Evolutionary conservation across 2,329 filamentous ascomycete species (phyloP).

Genomic region (Eutypa lata): DNA sequence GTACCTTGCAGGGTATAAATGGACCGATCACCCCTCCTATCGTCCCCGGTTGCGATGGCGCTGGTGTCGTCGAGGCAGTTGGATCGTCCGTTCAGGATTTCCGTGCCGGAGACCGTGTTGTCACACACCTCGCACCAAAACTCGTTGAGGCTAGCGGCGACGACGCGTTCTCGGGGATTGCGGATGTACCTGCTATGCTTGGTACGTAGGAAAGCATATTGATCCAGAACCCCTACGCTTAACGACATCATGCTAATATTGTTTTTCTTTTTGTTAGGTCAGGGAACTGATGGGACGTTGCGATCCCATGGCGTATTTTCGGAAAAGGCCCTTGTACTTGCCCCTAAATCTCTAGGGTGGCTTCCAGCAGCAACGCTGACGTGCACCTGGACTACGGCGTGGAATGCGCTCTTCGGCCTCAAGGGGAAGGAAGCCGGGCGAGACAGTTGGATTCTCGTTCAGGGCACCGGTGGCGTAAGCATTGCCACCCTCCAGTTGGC

Average conservation of each 20-base stretch:
- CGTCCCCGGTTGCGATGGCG: conserved; percentile 42
- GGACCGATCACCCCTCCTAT: conserved; percentile 13
- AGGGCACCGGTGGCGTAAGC: conserved; percentile 39
- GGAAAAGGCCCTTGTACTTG: conserved; percentile 38
- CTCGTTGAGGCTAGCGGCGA: conserved; percentile 54
- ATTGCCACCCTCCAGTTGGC: conserved; percentile 38
- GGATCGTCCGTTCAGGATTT: conserved; percentile 18
- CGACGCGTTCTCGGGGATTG: conserved; percentile 52
- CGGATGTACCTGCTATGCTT: conserved; percentile 59
- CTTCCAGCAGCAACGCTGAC: conserved; percentile 40
- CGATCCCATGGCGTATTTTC: conserved; percentile 45
- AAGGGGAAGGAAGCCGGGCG: conserved; percentile 36
- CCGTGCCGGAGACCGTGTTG: conserved; percentile 39
- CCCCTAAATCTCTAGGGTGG: conserved; percentile 35
- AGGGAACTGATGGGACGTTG: conserved; percentile 46
- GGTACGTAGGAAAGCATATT: too few species aligned
- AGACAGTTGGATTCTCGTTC: conserved; percentile 32
- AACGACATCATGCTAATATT: too few species aligned
- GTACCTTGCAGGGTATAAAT: conserved; percentile 13
- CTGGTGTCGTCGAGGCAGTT: conserved; percentile 40
- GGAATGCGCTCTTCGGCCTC: conserved; percentile 49
- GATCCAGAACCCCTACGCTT: too few species aligned
- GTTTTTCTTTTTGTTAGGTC: too few species aligned
- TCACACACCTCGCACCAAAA: conserved; percentile 43
- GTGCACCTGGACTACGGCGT: conserved; percentile 49